phyloP scores from a whole-genome alignment of 1,284 basidiomycete species.

The Microbotryum intermedium region DNA sequence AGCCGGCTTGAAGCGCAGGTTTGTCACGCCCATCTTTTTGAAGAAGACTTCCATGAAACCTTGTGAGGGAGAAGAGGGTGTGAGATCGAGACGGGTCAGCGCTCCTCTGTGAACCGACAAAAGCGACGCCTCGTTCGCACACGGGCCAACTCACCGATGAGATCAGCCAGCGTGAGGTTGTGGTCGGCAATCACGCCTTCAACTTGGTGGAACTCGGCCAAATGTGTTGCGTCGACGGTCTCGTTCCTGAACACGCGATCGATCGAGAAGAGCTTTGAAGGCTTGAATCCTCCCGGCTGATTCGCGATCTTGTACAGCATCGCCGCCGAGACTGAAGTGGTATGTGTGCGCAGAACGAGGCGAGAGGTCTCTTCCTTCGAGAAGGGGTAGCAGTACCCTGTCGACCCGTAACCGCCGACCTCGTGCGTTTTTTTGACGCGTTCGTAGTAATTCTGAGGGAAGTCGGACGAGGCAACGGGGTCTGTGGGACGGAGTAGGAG shows the following conservation, averaged over 20 bases:
- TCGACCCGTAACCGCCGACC: slow-evolving; percentile 75
- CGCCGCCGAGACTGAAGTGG: slow-evolving; percentile 86
- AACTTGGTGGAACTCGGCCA: slow-evolving; percentile 99
- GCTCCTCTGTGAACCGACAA: too few species aligned
- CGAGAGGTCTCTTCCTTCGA: slow-evolving; percentile 81
- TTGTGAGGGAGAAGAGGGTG: slow-evolving; percentile 39
- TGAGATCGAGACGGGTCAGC: background rate
- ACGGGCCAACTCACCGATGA: slow-evolving; percentile 66
- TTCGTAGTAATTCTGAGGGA: slow-evolving; percentile 78
- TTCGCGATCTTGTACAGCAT: slow-evolving; percentile 90
- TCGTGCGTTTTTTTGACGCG: slow-evolving; percentile 84
- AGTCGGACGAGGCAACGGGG: slow-evolving; percentile 65
- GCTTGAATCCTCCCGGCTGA: slow-evolving; percentile 70
- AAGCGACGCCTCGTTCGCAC: background rate
- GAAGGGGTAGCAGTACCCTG: slow-evolving; percentile 98
- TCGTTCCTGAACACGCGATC: slow-evolving; percentile 99
- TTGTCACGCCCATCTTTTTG: slow-evolving; percentile 76
- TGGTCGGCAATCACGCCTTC: slow-evolving; percentile 97
- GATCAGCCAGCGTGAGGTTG: slow-evolving; percentile 85
- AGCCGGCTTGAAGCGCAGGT: slow-evolving; percentile 90
- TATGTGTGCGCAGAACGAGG: slow-evolving; percentile 91
- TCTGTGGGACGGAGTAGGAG: slow-evolving; percentile 47
- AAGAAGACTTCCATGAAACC: slow-evolving; percentile 99
- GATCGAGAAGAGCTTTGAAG: slow-evolving; percentile 95
- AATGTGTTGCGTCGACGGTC: slow-evolving; percentile 96